Evolutionary conservation across 768 basidiomycete species (phyloP).

Genomic region (Mycena olivaceomarginata): DNA sequence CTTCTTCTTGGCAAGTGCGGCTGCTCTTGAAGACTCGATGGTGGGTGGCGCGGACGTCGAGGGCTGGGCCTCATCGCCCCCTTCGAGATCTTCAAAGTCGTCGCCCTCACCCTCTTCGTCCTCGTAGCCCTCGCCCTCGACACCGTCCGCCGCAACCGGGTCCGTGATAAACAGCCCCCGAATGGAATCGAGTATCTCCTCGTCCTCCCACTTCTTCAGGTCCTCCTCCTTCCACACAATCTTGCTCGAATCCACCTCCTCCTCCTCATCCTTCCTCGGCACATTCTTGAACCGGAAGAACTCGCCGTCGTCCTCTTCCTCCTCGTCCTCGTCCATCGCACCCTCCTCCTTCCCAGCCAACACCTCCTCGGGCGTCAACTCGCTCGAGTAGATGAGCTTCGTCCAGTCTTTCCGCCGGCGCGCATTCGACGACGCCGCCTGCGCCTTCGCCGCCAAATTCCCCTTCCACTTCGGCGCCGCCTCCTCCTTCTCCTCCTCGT

Average conservation of each 20-base stretch:
- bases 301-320: slow-evolving; percentile 75
- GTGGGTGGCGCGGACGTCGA: slow-evolving; percentile 44
- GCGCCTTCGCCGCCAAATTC: slow-evolving; percentile 73
- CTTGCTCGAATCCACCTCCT: slow-evolving; percentile 83
- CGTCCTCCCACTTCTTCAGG: slow-evolving; percentile 88
- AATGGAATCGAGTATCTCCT: slow-evolving; percentile 90
- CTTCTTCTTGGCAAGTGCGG: slow-evolving; percentile 89
- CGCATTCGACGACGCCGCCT: slow-evolving; percentile 64
- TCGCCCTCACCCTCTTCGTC: slow-evolving; percentile 63
- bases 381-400: slow-evolving; percentile 86
- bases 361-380: slow-evolving; percentile 83
- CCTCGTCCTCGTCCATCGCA: slow-evolving; percentile 49
- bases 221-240: slow-evolving; percentile 68
- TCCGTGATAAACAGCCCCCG: slow-evolving; percentile 94
- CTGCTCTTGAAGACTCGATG: slow-evolving; percentile 61
- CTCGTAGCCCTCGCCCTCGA: slow-evolving; percentile 60
- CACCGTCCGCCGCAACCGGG: slow-evolving; percentile 57
- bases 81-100: slow-evolving; percentile 66
- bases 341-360: slow-evolving; percentile 61
- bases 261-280: slow-evolving; percentile 61
- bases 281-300: slow-evolving; percentile 80
- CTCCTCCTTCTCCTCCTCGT: slow-evolving; percentile 61
- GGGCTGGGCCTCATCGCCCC: slow-evolving; percentile 52
- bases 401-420: slow-evolving; percentile 84
- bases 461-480: slow-evolving; percentile 86